Evolutionary conservation across 805 yeast species (phyloP), one percentile per base, ranked within the genome.

Genomic region (Metschnikowia baotianmanensis): DNA sequence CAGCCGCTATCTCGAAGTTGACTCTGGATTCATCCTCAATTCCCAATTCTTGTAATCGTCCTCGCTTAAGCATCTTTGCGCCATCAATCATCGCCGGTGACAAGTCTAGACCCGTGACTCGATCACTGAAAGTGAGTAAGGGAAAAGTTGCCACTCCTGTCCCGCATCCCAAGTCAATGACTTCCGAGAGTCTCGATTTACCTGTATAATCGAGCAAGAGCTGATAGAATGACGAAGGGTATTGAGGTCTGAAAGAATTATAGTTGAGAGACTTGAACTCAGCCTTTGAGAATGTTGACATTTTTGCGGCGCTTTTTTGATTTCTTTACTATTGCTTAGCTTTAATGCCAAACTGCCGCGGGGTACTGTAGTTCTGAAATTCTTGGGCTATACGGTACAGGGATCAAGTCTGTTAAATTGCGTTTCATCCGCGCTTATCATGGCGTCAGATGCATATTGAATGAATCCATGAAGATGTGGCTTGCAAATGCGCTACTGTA

Each of bases 71-170:
- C 21, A 56, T 46, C 23, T 58, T 59, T 25, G 80, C 77, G 11
- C 71, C 61, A 13, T 61, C 55, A 11, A 77, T 55, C 83, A 77
- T 77, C 27, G 54, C 59, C 3, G 63, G 50, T 1, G 80, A 75
- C 28, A 71, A 52, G 50, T 77, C 83, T 3, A 75, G 53, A 1
- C 78, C 78, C 12, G 62, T 52, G 5, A 73, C 72, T 15, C 59
- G 54, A 1, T 67, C 51, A 23, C 72, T 57, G 15, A 68, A 38
- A 28, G 62, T 57, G 19, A 72, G 57, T 35, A 77, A 51, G 3
- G 77, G 77, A 36, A 66, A 59, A 1, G 75, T 64, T 0, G 77
- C 78, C 19, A 70, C 72, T 0, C 81, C 82, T 1, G 80, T 74
- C 0, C 81, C 82, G 48, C 79, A 73, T 0, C 82, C 82, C 31